A percentile compares a stretch with the other conserved stretches of the same genome.
Conservation (phyloP, 164 flowering plant species). For the Echeveria elegans region DNA sequence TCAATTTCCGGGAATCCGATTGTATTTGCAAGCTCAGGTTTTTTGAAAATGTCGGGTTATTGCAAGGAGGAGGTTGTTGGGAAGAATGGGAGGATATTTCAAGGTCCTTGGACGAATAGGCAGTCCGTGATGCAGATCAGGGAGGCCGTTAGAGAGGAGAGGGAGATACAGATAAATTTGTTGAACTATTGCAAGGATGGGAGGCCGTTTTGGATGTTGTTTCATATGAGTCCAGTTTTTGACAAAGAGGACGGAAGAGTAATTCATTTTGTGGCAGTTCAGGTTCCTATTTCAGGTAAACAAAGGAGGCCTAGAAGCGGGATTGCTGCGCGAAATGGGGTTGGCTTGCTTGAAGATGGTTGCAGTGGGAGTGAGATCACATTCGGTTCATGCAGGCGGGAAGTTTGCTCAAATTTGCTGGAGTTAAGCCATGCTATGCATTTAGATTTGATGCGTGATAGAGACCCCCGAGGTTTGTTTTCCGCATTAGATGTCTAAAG, state of each 20-base stretch:
- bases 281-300: conserved; percentile 54
- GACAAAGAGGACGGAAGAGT: conserved; percentile 56
- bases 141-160: conserved; percentile 73
- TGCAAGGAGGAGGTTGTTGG: conserved; percentile 66
- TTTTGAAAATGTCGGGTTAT: conserved; percentile 77
- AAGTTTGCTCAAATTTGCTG: conserved; percentile 43
- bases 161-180: conserved; percentile 37
- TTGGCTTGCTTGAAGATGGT: conserved; percentile 21
- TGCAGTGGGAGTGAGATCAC: conserved; percentile 23
- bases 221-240: conserved; percentile 72
- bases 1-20: conserved; percentile 77
- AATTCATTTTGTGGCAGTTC: conserved; percentile 71
- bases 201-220: conserved; percentile 82
- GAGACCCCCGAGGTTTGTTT: conserved; percentile 45
- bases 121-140: conserved; percentile 64
- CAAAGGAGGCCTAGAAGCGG: conserved; percentile 19
- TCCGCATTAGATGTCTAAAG: conserved; percentile 25
- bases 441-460: conserved; percentile 23
- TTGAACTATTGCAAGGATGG: conserved; percentile 85
- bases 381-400: conserved; percentile 71
- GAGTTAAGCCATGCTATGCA: conserved; percentile 26
- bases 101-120: conserved; percentile 65
- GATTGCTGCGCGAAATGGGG: conserved; percentile 21
- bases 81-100: conserved; percentile 68
- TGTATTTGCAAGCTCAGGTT: conserved; percentile 74